Evolutionary conservation across 768 basidiomycete species (phyloP).

Genomic region (Tricholoma bakamatsutake): DNA sequence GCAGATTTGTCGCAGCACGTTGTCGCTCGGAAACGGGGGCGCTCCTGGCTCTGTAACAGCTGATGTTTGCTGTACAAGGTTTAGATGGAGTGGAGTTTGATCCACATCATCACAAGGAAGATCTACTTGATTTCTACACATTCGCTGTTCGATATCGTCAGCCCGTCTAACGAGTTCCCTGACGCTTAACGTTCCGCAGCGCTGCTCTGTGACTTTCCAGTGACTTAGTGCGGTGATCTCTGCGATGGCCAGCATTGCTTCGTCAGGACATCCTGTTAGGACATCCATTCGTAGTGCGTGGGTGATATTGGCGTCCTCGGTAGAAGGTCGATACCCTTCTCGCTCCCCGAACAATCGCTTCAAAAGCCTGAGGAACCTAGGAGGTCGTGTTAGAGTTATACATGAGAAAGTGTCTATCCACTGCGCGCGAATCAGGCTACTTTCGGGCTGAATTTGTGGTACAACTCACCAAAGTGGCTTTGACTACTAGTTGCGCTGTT

Average conservation of each 20-base stretch:
- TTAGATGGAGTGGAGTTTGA: constrained; percentile 34
- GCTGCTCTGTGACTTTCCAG: constrained; percentile 66
- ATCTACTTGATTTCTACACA: constrained; percentile 39
- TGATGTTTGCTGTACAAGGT: constrained; percentile 22
- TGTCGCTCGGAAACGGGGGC: constrained; percentile 33
- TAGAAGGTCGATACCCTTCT: constrained; percentile 40
- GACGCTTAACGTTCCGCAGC: constrained; percentile 62
- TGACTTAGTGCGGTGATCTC: constrained; percentile 67
- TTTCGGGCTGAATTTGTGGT: neutral
- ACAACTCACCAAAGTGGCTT: constrained; percentile 64
- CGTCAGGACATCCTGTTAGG: constrained; percentile 75
- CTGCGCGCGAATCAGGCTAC: constrained; percentile 30
- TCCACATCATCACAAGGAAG: constrained; percentile 23
- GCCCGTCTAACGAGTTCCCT: constrained; percentile 73
- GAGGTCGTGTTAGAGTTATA: constrained; percentile 52
- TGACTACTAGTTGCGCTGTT: constrained; percentile 54
- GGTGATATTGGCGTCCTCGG: constrained; percentile 26
- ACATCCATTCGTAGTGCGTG: constrained; percentile 56
- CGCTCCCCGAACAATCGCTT: constrained; percentile 55
- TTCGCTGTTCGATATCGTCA: constrained; percentile 60
- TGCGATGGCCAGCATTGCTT: constrained; percentile 68
- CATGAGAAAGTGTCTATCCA: constrained; percentile 77
- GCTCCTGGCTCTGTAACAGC: constrained; percentile 23
- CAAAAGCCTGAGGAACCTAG: constrained; percentile 62
- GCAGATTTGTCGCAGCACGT: constrained; percentile 41